phyloP scores from a whole-genome alignment of 106 monocot species.

The Dactylorhiza incarnata region DNA sequence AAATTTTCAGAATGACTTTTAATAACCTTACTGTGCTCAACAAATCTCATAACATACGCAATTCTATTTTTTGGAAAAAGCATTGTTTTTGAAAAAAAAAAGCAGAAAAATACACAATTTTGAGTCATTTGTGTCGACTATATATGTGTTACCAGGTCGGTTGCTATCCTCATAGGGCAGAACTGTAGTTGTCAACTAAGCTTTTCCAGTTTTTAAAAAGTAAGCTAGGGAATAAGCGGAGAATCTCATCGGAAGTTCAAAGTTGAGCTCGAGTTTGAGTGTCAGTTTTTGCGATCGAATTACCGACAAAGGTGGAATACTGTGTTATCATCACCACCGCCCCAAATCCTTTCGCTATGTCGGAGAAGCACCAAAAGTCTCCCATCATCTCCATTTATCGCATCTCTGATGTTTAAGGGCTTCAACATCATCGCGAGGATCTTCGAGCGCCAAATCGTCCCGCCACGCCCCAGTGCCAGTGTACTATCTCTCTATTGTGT shows the following conservation, averaged over 20 bases:
- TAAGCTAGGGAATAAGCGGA: background rate
- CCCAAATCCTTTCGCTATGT: background rate
- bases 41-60: too few species aligned
- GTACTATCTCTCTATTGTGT: constrained; percentile 42
- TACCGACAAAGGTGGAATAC: background rate
- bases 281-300: too few species aligned
- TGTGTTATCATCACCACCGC: background rate
- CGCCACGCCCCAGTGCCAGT: constrained; percentile 74
- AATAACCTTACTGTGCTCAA: too few species aligned
- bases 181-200: too few species aligned
- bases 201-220: too few species aligned
- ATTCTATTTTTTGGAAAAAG: too few species aligned
- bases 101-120: too few species aligned
- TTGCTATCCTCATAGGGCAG: too few species aligned
- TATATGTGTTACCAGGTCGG: too few species aligned
- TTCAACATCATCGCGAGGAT: constrained; percentile 78
- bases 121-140: too few species aligned
- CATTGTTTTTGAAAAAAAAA: too few species aligned
- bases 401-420: constrained; percentile 57
- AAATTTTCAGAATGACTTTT: too few species aligned
- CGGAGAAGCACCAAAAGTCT: background rate
- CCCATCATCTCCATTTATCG: background rate
- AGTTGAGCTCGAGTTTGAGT: background rate
- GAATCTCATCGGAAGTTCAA: background rate
- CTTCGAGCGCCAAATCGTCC: constrained; percentile 92